Base-by-base conservation (phyloP, 2,329 filamentous ascomycete species). In the Alternaria gaisen region DNA sequence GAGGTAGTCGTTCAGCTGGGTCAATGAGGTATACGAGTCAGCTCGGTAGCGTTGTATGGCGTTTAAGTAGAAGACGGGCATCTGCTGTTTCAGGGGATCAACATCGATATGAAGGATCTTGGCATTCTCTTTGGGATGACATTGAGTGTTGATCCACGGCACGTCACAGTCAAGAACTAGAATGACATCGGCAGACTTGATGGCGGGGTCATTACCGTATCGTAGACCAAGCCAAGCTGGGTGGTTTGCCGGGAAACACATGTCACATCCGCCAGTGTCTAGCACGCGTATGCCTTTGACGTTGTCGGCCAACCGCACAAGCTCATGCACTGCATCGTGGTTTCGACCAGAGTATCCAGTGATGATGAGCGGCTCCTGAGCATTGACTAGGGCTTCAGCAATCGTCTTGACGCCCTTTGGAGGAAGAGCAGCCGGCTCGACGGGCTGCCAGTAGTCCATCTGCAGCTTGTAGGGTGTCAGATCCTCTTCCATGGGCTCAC, bases 151-250 rank as follows among this genome's bases (percentile, higher is more conserved):
- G 56, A 97, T 93, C 93, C 93, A 97, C 0, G 94, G 94, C 0
- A 97, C 93, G 73, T 97, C 94, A 65, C 93, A 96, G 77, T 97
- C 91, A 24, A 97, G 74, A 3, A 97, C 90, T 1, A 97, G 68
- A 60, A 97, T 96, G 11, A 93, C 87, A 75, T 97, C 94, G 0
- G 94, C 92, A 0, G 87, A 87, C 60, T 84, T 86, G 74, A 97
- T 91, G 42, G 84, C 83, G 2, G 91, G 87, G 53, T 97, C 91
- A 3, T 86, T 84, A 3, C 92, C 92, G 69, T 89, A 96, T 43
- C 88, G 85, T 53, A 95, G 77, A 2, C 94, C 81, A 3, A 84
- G 77, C 82, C 83, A 84, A 7, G 77, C 82, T 3, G 80, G 87
- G 69, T 93, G 90, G 55, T 78, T 77, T 18, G 74, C 77, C 42